Conservation (phyloP, 345 rosid species). For the Dipteronia dyeriana region DNA sequence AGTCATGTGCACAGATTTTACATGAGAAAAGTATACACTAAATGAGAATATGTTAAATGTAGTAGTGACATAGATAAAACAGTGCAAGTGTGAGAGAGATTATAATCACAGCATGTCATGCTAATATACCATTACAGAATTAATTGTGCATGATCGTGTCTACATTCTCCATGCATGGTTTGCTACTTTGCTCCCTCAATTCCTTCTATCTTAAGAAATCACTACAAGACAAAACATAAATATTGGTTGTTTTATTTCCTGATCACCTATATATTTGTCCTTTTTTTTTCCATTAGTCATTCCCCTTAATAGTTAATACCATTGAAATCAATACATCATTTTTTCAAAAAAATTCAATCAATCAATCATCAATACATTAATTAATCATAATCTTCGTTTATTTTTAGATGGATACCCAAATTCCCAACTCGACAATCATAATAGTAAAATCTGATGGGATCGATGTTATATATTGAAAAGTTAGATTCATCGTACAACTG, state of each 20-base stretch:
- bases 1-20: not conserved
- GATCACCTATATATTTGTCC: not conserved
- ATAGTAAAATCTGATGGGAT: not conserved
- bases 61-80: not conserved
- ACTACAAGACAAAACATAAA: not conserved
- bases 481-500: no score
- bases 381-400: no score
- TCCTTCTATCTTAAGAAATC: conserved; percentile 17
- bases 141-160: not conserved
- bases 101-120: not conserved
- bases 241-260: not conserved
- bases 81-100: not conserved
- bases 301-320: not conserved
- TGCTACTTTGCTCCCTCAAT: not conserved
- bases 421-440: not conserved
- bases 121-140: not conserved
- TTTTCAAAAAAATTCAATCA: no score
- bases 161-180: not conserved
- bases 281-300: no score
- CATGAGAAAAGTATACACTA: not conserved
- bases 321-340: no score
- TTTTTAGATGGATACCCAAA: no score
- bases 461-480: not conserved
- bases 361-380: no score
- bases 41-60: not conserved